These are phyloP conservation scores for Fusarium zealandicum DNA, from an alignment of 2,329 filamentous ascomycete species.

Conservation along the genomic window DNA sequence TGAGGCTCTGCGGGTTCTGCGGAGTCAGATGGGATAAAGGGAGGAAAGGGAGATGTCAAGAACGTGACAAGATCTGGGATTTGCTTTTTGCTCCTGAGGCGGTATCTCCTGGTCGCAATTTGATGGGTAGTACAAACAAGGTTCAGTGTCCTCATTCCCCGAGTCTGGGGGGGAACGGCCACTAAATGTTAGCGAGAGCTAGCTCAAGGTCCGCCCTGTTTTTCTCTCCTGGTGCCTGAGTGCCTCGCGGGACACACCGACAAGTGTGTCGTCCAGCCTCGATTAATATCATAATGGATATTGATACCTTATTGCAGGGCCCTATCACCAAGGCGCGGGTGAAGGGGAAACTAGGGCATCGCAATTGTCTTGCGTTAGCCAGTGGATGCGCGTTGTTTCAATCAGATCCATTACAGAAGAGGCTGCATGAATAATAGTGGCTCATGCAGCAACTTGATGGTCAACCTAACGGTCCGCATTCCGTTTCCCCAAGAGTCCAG, in stretches of 20 bases:
- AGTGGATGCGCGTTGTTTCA: no score
- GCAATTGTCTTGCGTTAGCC: no score
- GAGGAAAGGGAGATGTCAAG: slow-evolving; percentile 19
- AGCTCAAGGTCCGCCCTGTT: slow-evolving; percentile 15
- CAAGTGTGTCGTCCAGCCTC: no score
- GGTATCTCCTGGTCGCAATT: background rate
- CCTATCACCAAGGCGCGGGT: no score
- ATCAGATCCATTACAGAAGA: no score
- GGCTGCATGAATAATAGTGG: background rate
- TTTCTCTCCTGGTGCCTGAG: slow-evolving; percentile 17
- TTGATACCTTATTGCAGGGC: no score
- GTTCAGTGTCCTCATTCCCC: slow-evolving; percentile 8
- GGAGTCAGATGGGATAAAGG: slow-evolving; percentile 3
- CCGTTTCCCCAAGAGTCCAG: background rate
- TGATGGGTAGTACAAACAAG: slow-evolving; percentile 9
- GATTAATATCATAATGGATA: no score
- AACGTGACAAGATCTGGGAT: slow-evolving; percentile 14
- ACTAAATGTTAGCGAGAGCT: slow-evolving; percentile 29
- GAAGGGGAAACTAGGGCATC: no score
- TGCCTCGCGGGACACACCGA: no score
- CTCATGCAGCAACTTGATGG: slow-evolving; percentile 16
- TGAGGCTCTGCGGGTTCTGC: slow-evolving; percentile 28
- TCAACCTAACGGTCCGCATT: background rate
- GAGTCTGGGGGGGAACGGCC: slow-evolving; percentile 25
- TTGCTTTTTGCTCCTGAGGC: slow-evolving; percentile 12